Evolutionary conservation across 108 stramenopile genomes (phyloP), one percentile per base, ranked within the genome.

Genomic region (Cyclotella distinguenda): DNA sequence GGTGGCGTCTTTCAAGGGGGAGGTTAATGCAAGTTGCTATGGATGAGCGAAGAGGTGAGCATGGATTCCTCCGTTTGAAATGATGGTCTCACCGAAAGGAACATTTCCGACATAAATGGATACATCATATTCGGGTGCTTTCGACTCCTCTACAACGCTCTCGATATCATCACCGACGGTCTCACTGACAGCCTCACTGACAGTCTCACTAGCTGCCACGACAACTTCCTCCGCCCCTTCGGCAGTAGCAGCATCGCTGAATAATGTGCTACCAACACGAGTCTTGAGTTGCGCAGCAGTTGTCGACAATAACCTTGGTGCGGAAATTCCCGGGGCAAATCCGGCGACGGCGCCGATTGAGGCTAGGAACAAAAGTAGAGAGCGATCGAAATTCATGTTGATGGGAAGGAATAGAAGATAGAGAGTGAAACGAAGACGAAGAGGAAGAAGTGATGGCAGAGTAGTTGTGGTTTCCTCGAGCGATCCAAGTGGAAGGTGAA

Each of bases 1-100:
- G 60, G 80, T 81, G n/a, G 87, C 85, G 18, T 78, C 77, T 77
- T 33, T 46, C 6, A 27, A n/a, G 36, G n/a, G n/a, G n/a, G n/a
- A n/a, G n/a, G 33, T 6, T 10, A 39, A 0, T n/a, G 4, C 31
- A 47, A 32, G 18, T 22, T 43, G 46, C n/a, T 23, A 62, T 15
- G 40, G 21, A 31, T 22, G 9, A 32, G 21, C 19, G n/a, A 11
- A 62, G 8, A 19, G 25, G 26, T 23, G 3, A 16, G 19, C 19
- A 18, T 40, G n/a, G 19, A 6, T 6, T 10, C n/a, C 18, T 16
- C n/a, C n/a, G n/a, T n/a, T n/a, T n/a, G n/a, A n/a, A 23, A 28
- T 50, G 22, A 18, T 18, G 1, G 21, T 42, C 70, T 72, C 35
- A 72, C 70, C 74, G 46, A 76, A 76, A 44, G 74, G 64, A 76